Evolutionary conservation across 2,329 filamentous ascomycete genomes (phyloP).

Genomic region (Aureobasidium uvarum): DNA sequence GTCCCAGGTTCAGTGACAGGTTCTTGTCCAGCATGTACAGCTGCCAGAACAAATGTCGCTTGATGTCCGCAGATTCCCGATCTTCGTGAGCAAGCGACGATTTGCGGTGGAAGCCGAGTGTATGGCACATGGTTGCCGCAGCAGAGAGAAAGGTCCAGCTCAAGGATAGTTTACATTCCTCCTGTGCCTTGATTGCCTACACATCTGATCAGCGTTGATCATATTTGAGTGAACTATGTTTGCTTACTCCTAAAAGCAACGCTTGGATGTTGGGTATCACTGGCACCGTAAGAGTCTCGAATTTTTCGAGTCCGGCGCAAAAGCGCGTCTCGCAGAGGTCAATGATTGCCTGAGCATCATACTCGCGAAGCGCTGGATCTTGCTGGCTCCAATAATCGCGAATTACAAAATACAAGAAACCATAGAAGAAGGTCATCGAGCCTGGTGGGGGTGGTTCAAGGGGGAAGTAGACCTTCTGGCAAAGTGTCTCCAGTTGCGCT

Average conservation of each 20-base stretch:
- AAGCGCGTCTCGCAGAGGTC: conserved; percentile 27
- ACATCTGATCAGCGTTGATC: background rate
- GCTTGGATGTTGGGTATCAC: conserved; percentile 24
- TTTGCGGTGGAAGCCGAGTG: conserved; percentile 26
- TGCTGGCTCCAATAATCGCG: conserved; percentile 25
- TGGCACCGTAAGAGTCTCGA: conserved; percentile 25
- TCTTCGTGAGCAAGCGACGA: conserved; percentile 23
- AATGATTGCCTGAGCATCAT: conserved; percentile 13
- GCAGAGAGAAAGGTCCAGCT: conserved; percentile 27
- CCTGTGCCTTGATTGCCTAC: conserved; percentile 25
- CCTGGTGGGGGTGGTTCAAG: conserved; percentile 18
- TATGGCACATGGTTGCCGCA: conserved; percentile 27
- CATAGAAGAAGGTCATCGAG: conserved; percentile 25
- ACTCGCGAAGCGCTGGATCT: conserved; percentile 14
- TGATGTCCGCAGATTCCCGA: conserved; percentile 20
- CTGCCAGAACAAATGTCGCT: conserved; percentile 28
- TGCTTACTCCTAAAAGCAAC: conserved; percentile 25
- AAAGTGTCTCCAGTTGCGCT: conserved; percentile 17
- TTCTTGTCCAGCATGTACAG: conserved; percentile 27
- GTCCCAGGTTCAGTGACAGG: conserved; percentile 23
- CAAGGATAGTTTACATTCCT: conserved; percentile 27
- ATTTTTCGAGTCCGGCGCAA: conserved; percentile 24
- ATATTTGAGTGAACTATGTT: too few species aligned
- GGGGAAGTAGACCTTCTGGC: conserved; percentile 28
- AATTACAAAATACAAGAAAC: conserved; percentile 25